phyloP scores from a whole-genome alignment of 2,329 filamentous ascomycete species.

The Fusarium miscanthi region DNA sequence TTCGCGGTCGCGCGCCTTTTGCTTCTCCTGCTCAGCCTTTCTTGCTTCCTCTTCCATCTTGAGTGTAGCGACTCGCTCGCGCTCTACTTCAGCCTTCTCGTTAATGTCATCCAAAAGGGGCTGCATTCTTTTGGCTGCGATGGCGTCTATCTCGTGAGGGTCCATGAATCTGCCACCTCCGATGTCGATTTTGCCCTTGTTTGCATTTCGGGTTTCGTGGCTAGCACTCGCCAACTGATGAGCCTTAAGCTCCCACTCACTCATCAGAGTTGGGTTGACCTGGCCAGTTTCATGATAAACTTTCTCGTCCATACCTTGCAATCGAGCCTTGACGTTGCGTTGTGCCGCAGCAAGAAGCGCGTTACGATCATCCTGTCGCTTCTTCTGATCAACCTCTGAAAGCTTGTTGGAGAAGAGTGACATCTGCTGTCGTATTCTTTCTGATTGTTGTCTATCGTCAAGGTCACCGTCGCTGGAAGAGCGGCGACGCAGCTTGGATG shows the following conservation, averaged over 20 bases:
- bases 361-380: slow-evolving; percentile 79
- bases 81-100: slow-evolving; percentile 78
- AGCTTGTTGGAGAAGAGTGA: slow-evolving; percentile 77
- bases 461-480: slow-evolving; percentile 75
- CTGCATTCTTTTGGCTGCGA: slow-evolving; percentile 81
- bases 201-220: slow-evolving; percentile 68
- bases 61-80: slow-evolving; percentile 74
- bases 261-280: slow-evolving; percentile 73
- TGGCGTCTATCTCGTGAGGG: slow-evolving; percentile 79
- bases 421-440: slow-evolving; percentile 82
- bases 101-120: slow-evolving; percentile 88
- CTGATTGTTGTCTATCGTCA: slow-evolving; percentile 75
- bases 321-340: slow-evolving; percentile 82
- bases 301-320: slow-evolving; percentile 84
- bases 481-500: slow-evolving; percentile 69
- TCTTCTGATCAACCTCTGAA: slow-evolving; percentile 76
- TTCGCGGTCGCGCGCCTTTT: slow-evolving; percentile 64
- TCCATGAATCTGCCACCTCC: slow-evolving; percentile 86
- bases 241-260: slow-evolving; percentile 84
- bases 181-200: slow-evolving; percentile 71
- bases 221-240: slow-evolving; percentile 74
- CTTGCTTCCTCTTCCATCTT: slow-evolving; percentile 68
- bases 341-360: slow-evolving; percentile 81
- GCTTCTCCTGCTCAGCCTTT: slow-evolving; percentile 62
- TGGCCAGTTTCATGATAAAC: slow-evolving; percentile 82